phyloP scores from a whole-genome alignment of 257 asterid species.

The Lantana camara region DNA sequence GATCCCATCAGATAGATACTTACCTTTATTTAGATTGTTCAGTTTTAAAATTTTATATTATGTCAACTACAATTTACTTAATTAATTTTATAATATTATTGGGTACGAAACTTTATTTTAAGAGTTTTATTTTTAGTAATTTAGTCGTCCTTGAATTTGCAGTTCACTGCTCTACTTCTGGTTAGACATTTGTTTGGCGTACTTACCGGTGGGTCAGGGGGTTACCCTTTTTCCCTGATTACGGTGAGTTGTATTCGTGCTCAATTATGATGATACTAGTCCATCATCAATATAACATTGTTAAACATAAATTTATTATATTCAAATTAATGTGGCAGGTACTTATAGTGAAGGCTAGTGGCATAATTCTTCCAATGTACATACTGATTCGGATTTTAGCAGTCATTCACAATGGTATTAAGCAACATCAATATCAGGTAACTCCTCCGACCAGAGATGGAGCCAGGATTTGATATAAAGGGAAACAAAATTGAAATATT shows the following conservation, averaged over 20 bases:
- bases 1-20: no score
- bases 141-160: constrained; percentile 11
- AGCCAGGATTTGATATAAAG: no score
- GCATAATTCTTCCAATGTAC: constrained; percentile 82
- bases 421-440: constrained; percentile 49
- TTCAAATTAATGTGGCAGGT: constrained; percentile 48
- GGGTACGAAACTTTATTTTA: no score
- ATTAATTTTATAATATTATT: no score
- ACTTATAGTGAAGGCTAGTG: constrained; percentile 56
- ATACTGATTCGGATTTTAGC: constrained; percentile 55
- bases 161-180: constrained; percentile 48
- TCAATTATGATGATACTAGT: neutral
- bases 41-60: no score
- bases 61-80: no score
- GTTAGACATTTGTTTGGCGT: constrained; percentile 56
- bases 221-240: constrained; percentile 69
- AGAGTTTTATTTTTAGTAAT: neutral
- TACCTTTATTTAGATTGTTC: no score
- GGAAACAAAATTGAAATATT: no score
- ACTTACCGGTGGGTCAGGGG: constrained; percentile 46
- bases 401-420: constrained; percentile 46
- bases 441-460: no score
- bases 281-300: neutral
- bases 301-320: no score
- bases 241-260: constrained; percentile 53